Percentiles rank a stretch among this genome's conserved stretches.
Evolutionary conservation across 768 basidiomycete genomes (phyloP).

Genomic region (Punctularia strigosozonata): DNA sequence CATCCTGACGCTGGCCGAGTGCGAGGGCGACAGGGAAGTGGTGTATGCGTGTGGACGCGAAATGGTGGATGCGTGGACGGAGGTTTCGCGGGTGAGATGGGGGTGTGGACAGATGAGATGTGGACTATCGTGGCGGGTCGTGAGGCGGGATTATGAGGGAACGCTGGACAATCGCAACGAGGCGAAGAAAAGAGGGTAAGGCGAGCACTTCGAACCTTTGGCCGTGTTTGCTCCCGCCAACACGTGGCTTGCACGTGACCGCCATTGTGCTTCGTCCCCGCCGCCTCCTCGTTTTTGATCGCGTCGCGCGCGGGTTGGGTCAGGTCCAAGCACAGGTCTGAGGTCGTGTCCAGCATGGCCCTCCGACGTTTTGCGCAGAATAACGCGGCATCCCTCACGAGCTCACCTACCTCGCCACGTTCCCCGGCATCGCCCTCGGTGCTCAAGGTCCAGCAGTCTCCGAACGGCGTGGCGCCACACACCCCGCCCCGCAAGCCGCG

Average conservation of each 20-base stretch:
- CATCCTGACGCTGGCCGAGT: conserved; percentile 67
- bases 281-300: too few species aligned
- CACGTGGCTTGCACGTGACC: not conserved
- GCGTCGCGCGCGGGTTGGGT: too few species aligned
- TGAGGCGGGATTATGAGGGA: conserved; percentile 5
- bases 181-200: conserved; percentile 7
- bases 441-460: conserved; percentile 25
- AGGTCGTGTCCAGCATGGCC: conserved; percentile 24
- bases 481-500: conserved; percentile 33
- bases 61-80: conserved; percentile 29
- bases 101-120: conserved; percentile 6
- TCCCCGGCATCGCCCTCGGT: conserved; percentile 12
- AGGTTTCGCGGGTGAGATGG: conserved; percentile 3
- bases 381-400: conserved; percentile 26
- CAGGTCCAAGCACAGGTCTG: not conserved
- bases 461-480: conserved; percentile 17
- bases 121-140: conserved; percentile 13
- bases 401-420: conserved; percentile 20
- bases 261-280: too few species aligned
- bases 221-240: not conserved
- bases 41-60: conserved; percentile 50
- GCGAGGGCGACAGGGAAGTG: conserved; percentile 69
- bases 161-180: conserved; percentile 5
- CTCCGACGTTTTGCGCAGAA: conserved; percentile 48
- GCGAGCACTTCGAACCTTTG: conserved; percentile 11